phyloP scores from a whole-genome alignment of 2,329 filamentous ascomycete species.

The Arthrobotrys iridis region DNA sequence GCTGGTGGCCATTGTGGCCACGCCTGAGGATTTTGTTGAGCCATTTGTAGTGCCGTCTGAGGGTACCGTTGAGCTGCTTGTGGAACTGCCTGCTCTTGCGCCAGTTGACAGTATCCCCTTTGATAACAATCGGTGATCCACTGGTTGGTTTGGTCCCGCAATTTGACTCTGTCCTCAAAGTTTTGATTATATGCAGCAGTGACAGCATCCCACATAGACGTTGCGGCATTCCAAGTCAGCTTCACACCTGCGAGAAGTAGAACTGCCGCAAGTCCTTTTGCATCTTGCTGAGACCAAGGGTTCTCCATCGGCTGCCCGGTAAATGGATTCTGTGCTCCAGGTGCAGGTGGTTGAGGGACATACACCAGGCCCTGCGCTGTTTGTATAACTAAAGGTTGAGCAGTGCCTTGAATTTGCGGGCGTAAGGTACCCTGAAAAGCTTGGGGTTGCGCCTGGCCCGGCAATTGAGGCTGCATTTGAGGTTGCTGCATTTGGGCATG shows the following conservation, averaged over 20 bases:
- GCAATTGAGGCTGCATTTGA: not conserved
- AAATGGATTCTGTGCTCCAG: not conserved
- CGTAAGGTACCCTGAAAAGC: too few species aligned
- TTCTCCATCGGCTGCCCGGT: not conserved
- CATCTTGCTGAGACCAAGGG: slow-evolving; percentile 20
- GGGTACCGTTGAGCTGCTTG: not conserved
- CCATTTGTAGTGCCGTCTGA: too few species aligned
- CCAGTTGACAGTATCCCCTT: not conserved
- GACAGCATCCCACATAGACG: slow-evolving; percentile 25
- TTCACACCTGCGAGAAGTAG: slow-evolving; percentile 22
- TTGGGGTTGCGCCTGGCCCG: not conserved
- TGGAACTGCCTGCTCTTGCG: not conserved
- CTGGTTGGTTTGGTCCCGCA: slow-evolving; percentile 6
- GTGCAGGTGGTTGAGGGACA: not conserved
- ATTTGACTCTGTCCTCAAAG: slow-evolving; percentile 25
- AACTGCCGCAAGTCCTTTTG: slow-evolving; percentile 2
- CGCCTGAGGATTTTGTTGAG: too few species aligned
- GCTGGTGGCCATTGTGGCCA: too few species aligned
- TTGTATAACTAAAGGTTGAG: not conserved
- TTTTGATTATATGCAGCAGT: slow-evolving; percentile 30
- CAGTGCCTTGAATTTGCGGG: not conserved
- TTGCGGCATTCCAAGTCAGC: slow-evolving; percentile 26
- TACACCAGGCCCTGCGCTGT: slow-evolving; percentile 23
- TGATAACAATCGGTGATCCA: not conserved
- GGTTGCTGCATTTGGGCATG: not conserved